phyloP scores from a whole-genome alignment of 768 basidiomycete species.

The Termitomyces heimii region DNA sequence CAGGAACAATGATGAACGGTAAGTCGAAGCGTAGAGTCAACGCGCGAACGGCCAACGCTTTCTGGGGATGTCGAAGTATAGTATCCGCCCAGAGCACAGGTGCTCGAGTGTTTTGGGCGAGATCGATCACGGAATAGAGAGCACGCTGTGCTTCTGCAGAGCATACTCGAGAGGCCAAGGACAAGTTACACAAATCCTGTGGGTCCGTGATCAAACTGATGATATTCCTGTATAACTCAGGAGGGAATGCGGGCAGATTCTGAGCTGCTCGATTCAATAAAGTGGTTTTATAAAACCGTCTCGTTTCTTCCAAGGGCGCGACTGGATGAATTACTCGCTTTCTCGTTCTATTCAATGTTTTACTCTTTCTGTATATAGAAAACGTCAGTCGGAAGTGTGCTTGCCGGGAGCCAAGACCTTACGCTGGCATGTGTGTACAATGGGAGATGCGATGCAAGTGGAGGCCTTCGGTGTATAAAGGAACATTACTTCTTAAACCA shows the following conservation, averaged over 20 bases:
- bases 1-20: conserved; percentile 15
- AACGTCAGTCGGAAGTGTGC: neutral
- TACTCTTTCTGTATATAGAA: neutral
- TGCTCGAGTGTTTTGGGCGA: conserved; percentile 10
- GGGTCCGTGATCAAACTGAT: conserved; percentile 12
- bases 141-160: conserved; percentile 13
- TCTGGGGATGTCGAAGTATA: conserved; percentile 9
- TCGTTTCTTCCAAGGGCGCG: neutral
- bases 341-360: neutral
- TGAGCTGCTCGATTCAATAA: neutral
- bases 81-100: conserved; percentile 15
- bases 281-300: neutral
- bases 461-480: neutral
- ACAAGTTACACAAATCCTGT: conserved; percentile 12
- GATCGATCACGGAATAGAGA: conserved; percentile 13
- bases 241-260: conserved; percentile 3
- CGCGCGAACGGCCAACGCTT: conserved; percentile 9
- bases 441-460: conserved; percentile 1
- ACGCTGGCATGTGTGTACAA: conserved; percentile 3
- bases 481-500: conserved; percentile 7
- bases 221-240: conserved; percentile 13
- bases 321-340: neutral
- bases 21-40: conserved; percentile 15
- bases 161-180: conserved; percentile 12
- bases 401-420: neutral